These are phyloP conservation scores for Fusarium sp. DNA, from an alignment of 2,329 filamentous ascomycete species.

Conservation along the genomic window DNA sequence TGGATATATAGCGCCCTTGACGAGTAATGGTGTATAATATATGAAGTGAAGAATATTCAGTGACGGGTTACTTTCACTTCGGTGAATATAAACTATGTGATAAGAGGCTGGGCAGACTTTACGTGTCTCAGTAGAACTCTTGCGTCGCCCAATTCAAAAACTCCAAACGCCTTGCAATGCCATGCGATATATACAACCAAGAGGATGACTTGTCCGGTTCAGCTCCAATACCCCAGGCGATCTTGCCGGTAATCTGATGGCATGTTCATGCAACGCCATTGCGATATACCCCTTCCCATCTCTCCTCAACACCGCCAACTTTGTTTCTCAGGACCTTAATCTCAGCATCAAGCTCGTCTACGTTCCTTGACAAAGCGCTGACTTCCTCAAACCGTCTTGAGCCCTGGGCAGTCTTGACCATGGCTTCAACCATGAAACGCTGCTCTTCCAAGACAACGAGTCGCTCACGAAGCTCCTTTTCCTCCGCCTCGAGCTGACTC, in stretches of 20 bases:
- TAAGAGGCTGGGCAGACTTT: conserved; percentile 1
- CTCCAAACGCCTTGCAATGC: conserved; percentile 51
- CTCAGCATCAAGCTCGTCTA: conserved; percentile 83
- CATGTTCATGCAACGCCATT: conserved; percentile 38
- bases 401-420: conserved; percentile 81
- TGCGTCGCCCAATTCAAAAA: conserved; percentile 21
- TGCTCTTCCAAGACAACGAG: conserved; percentile 91
- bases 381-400: conserved; percentile 88
- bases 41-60: conserved; percentile 26
- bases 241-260: neutral
- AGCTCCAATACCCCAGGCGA: neutral
- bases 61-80: conserved; percentile 2
- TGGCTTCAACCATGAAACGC: conserved; percentile 85
- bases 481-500: conserved; percentile 77
- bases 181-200: conserved; percentile 15
- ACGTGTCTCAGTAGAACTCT: neutral
- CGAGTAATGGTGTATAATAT: conserved; percentile 23
- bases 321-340: conserved; percentile 74
- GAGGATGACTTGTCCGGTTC: neutral
- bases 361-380: conserved; percentile 77
- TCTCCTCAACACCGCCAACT: conserved; percentile 71
- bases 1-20: conserved; percentile 7
- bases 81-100: neutral
- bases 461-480: conserved; percentile 81
- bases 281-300: conserved; percentile 63